These are phyloP conservation scores for Crithidia sp. DNA, from an alignment of 208 protist species.

Conservation along the genomic window DNA sequence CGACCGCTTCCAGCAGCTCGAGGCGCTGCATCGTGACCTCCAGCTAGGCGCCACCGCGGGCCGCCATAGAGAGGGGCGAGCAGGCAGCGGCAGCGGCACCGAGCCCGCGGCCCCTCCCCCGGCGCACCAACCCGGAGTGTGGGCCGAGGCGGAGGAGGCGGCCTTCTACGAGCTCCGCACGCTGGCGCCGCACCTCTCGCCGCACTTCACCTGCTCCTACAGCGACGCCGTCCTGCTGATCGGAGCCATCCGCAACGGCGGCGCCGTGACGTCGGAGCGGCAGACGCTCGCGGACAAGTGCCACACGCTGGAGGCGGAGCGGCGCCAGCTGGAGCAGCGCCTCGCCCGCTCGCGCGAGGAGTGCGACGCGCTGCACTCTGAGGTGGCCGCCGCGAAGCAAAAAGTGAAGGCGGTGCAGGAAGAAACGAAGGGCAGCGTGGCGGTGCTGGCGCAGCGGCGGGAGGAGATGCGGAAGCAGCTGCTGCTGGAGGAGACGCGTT, in stretches of 20 bases:
- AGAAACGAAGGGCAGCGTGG: conserved; percentile 45
- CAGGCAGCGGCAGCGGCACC: background rate
- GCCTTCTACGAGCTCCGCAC: conserved; percentile 57
- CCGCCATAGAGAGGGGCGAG: conserved; percentile 2
- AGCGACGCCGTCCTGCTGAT: conserved; percentile 67
- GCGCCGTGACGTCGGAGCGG: conserved; percentile 14
- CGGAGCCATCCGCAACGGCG: conserved; percentile 62
- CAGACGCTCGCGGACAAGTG: conserved; percentile 58
- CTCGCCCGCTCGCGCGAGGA: conserved; percentile 43
- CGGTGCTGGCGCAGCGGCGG: conserved; percentile 55
- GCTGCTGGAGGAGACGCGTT: conserved; percentile 74
- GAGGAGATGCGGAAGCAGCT: conserved; percentile 86
- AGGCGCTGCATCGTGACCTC: conserved; percentile 38
- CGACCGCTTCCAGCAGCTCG: conserved; percentile 48
- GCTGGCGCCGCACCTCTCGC: conserved; percentile 79
- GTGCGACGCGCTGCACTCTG: conserved; percentile 53
- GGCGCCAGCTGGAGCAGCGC: conserved; percentile 44
- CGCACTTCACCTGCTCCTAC: conserved; percentile 64
- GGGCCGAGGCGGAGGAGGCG: conserved; percentile 30
- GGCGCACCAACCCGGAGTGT: background rate
- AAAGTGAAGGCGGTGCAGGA: conserved; percentile 54
- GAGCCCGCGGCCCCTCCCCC: background rate
- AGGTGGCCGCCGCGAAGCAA: conserved; percentile 52
- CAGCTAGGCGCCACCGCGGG: background rate
- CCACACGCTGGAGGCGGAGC: conserved; percentile 55